Base-by-base conservation (phyloP, 2,329 filamentous ascomycete genomes). In the Chrysoporthe deuterocubensis region DNA sequence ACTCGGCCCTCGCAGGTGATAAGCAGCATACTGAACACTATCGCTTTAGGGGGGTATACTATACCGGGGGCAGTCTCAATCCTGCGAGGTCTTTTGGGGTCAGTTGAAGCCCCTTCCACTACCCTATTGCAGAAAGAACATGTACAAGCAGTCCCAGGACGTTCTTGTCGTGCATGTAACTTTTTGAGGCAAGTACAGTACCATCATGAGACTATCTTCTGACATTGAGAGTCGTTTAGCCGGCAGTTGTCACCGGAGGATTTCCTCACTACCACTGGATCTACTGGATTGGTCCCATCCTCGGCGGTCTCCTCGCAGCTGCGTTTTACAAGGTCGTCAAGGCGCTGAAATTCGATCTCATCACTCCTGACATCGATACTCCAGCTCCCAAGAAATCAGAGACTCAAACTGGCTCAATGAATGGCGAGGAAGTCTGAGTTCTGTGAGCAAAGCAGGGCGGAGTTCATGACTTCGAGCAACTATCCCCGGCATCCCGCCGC, bases 281-380 rank as follows among this genome's bases (percentile, higher is more conserved):
- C 72, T 86, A 85, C 76, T 86, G 83, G 81, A 71, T 87, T 13
- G 86, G 85, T 0, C 86, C 86, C 1, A 75, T 81, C 11, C 75
- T 85, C 62, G 86, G 86, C 0, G 72, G 82, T 0, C 62, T 84
- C 6, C 73, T 88, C 16, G 84, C 85, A 1, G 81, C 78, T n/a
- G 77, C 69, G 8, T 79, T 85, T 26, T 88, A 86, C 76, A 80
- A 79, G 67, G 70, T 84, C 3, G 76, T 88, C 65, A 85, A 85
- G 73, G 74, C 77, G 42, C 77, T 87, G 43, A 81, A 87, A 65
- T 88, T 87, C 73, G 77, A 83, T 71, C 82, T 78, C 14, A 80
- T 80, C 66, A 85, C 65, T 21, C 68, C 68, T 14, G 50, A 70
- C 52, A 58, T 70, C 21, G 59, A 68, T 52, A 66, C 44, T 16